phyloP scores from a whole-genome alignment of 352 stramenopile genomes.

The Phytopythium vexans region DNA sequence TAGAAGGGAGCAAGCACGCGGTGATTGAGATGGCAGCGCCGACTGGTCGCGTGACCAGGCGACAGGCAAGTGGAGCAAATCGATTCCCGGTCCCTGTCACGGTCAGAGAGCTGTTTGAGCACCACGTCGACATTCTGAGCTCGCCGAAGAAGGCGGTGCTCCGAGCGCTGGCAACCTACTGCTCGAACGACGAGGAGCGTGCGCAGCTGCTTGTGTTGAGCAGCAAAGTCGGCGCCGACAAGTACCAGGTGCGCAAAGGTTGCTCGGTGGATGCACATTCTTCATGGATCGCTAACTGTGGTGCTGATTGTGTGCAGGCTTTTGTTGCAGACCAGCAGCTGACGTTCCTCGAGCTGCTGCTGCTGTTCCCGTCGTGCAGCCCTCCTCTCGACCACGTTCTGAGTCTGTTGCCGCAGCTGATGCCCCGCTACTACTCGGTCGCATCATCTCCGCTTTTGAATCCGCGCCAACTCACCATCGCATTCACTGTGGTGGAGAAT shows the following conservation, averaged over 20 bases:
- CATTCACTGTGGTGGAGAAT: conserved; percentile 93
- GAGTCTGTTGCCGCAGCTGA: conserved; percentile 82
- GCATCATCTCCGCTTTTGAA: conserved; percentile 90
- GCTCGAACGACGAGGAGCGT: conserved; percentile 54
- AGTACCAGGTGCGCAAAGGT: conserved; percentile 55
- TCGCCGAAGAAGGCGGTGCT: conserved; percentile 75
- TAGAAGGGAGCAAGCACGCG: conserved; percentile 33
- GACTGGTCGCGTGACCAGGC: conserved; percentile 20
- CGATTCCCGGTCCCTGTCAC: conserved; percentile 56
- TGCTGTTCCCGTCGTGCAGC: conserved; percentile 91
- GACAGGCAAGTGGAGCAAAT: conserved; percentile 26
- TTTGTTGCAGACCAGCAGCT: conserved; percentile 89
- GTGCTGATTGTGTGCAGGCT: conserved; percentile 26
- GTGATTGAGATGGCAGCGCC: conserved; percentile 25
- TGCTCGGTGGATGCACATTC: conserved; percentile 1
- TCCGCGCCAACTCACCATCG: conserved; percentile 63
- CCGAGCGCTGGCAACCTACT: conserved; percentile 64
- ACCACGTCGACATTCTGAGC: conserved; percentile 82
- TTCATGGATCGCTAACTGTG: background rate
- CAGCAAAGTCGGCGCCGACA: conserved; percentile 59
- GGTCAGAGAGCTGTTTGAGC: conserved; percentile 70
- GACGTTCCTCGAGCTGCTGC: conserved; percentile 89
- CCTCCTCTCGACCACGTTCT: conserved; percentile 87
- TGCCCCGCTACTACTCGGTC: conserved; percentile 96
- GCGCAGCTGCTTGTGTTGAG: conserved; percentile 61